Conservation (phyloP, 768 basidiomycete species). For the Lentinula edodes region DNA sequence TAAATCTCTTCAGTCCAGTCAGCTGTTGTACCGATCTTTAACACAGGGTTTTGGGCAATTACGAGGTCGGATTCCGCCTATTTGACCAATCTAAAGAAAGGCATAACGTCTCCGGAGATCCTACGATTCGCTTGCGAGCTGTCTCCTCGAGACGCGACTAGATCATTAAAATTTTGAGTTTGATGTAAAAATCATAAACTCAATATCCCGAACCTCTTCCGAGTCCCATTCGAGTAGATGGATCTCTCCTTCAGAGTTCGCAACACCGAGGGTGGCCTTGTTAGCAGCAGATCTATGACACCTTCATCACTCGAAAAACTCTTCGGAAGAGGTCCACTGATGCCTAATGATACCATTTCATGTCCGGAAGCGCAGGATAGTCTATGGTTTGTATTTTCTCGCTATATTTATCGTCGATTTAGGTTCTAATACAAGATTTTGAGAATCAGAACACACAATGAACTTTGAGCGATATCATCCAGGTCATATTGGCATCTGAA, state of each 20-base stretch:
- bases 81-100: constrained; percentile 94
- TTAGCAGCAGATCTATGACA: constrained; percentile 44
- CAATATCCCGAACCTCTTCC: constrained; percentile 33
- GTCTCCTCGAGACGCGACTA: constrained; percentile 35
- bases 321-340: neutral
- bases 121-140: constrained; percentile 42
- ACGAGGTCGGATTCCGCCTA: constrained; percentile 47
- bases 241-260: constrained; percentile 81
- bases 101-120: constrained; percentile 58
- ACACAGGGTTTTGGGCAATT: constrained; percentile 14
- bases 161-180: neutral
- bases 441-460: constrained; percentile 25
- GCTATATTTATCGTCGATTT: constrained; percentile 23
- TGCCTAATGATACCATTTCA: constrained; percentile 72
- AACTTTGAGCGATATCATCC: constrained; percentile 5
- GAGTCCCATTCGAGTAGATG: constrained; percentile 54
- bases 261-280: constrained; percentile 58
- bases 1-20: constrained; percentile 29
- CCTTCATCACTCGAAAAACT: constrained; percentile 29
- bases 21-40: neutral
- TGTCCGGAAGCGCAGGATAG: constrained; percentile 81
- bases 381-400: constrained; percentile 61
- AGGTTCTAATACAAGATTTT: neutral
- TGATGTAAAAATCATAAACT: neutral
- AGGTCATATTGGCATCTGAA: constrained; percentile 30